A percentile compares a stretch with the other conserved stretches of the same genome.
Evolutionary conservation across 1,284 basidiomycete species (phyloP).

Genomic region (Leccinum solheimii): DNA sequence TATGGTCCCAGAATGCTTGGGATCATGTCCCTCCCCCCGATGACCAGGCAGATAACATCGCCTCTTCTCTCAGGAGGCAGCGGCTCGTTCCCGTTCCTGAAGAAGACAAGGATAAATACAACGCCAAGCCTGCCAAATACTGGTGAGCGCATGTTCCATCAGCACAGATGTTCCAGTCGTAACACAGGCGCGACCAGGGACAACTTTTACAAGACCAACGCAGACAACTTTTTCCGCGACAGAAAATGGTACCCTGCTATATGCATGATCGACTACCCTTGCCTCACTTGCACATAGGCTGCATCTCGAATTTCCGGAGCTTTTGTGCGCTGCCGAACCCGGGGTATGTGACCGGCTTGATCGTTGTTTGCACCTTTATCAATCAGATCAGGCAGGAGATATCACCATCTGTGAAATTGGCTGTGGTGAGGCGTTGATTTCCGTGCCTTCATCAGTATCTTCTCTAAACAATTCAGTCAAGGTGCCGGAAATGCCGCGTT

Average conservation of each 20-base stretch:
- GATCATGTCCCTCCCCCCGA: slow-evolving; percentile 86
- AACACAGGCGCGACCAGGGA: slow-evolving; percentile 59
- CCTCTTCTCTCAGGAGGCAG: slow-evolving; percentile 69
- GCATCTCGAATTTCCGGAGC: slow-evolving; percentile 89
- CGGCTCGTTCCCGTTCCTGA: slow-evolving; percentile 66
- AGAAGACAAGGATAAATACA: slow-evolving; percentile 66
- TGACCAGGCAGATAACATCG: slow-evolving; percentile 71
- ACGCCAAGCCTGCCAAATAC: slow-evolving; percentile 70
- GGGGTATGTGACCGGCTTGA: slow-evolving; percentile 48
- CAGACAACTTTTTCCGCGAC: slow-evolving; percentile 88
- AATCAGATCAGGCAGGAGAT: slow-evolving; percentile 64
- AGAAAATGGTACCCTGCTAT: slow-evolving; percentile 67
- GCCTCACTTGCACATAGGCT: slow-evolving; percentile 52
- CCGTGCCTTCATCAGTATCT: neutral
- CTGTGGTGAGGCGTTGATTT: slow-evolving; percentile 57
- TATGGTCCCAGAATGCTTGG: slow-evolving; percentile 83
- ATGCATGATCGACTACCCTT: neutral
- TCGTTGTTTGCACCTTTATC: neutral
- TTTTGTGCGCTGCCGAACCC: slow-evolving; percentile 66
- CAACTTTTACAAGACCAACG: slow-evolving; percentile 84
- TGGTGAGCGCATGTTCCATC: slow-evolving; percentile 46
- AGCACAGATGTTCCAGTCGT: neutral
- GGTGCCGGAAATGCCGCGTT: slow-evolving; percentile 95
- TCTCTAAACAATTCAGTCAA: slow-evolving; percentile 31
- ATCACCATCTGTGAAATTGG: slow-evolving; percentile 81